Conservation (phyloP, 2,329 filamentous ascomycete genomes). For the Xylaria digitata region DNA sequence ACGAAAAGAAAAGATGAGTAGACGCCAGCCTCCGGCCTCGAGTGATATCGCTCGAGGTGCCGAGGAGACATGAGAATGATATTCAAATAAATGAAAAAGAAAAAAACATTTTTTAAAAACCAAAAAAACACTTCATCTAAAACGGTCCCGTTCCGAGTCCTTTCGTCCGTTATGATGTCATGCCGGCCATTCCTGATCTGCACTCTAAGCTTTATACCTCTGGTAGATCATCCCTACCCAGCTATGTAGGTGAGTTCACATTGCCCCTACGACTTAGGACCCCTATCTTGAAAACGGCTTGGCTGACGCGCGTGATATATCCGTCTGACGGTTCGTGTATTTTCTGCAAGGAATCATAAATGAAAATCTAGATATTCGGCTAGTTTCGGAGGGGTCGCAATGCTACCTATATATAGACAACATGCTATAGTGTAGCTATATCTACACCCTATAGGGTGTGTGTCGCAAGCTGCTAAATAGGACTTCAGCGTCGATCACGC, state of each 20-base stretch:
- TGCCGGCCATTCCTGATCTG: background rate
- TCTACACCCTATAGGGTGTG: background rate
- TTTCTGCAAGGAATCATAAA: background rate
- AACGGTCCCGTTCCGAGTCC: background rate
- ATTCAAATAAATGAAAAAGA: conserved; percentile 21
- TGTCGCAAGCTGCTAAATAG: too few species aligned
- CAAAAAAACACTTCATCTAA: background rate
- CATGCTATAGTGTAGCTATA: background rate
- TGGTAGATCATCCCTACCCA: background rate
- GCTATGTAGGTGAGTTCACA: background rate
- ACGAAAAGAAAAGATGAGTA: conserved; percentile 19
- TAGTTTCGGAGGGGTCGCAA: background rate
- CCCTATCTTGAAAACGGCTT: background rate
- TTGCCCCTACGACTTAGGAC: background rate
- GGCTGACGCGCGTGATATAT: background rate
- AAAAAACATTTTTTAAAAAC: conserved; percentile 16
- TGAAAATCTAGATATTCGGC: background rate
- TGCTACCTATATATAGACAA: background rate
- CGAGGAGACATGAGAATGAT: conserved; percentile 33
- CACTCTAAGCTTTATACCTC: too few species aligned
- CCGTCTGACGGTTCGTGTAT: background rate
- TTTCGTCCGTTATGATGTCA: background rate
- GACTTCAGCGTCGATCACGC: background rate
- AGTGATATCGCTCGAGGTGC: conserved; percentile 11
- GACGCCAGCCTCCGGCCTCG: conserved; percentile 33